Conservation (phyloP, 2,329 filamentous ascomycete genomes). For the Metarhizium guizhouense region DNA sequence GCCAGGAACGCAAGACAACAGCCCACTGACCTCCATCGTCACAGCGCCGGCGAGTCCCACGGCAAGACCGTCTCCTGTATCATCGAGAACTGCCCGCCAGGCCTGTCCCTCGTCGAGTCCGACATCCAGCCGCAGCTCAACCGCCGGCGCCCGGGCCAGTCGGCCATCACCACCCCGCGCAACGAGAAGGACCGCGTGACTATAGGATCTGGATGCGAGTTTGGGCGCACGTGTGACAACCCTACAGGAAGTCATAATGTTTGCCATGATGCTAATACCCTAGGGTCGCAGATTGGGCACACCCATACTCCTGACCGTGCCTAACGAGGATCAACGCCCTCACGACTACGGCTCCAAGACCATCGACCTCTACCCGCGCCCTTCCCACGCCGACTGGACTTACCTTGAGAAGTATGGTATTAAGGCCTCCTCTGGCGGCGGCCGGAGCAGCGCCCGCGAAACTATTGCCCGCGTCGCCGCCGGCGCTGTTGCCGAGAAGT, state of each 20-base stretch:
- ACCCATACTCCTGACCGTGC: slow-evolving; percentile 77
- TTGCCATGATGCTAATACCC: slow-evolving; percentile 12
- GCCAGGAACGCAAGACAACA: not conserved
- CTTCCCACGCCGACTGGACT: slow-evolving; percentile 91
- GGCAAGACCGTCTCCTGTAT: slow-evolving; percentile 92
- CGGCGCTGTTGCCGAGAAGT: slow-evolving; percentile 89
- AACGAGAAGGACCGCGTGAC: slow-evolving; percentile 87
- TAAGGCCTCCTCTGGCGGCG: slow-evolving; percentile 83
- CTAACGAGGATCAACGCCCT: slow-evolving; percentile 88
- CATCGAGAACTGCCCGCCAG: slow-evolving; percentile 84
- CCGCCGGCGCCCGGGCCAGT: slow-evolving; percentile 81
- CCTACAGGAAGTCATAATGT: slow-evolving; percentile 9
- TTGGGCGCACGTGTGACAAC: slow-evolving; percentile 56
- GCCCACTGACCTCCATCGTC: not conserved
- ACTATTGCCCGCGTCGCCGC: slow-evolving; percentile 90
- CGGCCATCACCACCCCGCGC: slow-evolving; percentile 79
- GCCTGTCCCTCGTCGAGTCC: slow-evolving; percentile 72
- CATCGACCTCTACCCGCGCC: slow-evolving; percentile 86
- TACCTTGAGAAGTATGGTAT: slow-evolving; percentile 96
- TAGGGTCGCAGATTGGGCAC: slow-evolving; percentile 51
- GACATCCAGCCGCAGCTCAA: slow-evolving; percentile 96
- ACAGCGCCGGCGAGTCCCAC: slow-evolving; percentile 57
- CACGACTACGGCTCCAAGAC: slow-evolving; percentile 85
- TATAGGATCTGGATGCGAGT: slow-evolving; percentile 89
- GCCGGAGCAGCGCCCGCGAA: slow-evolving; percentile 84